A percentile compares a stretch with the other conserved stretches of the same genome.
Evolutionary conservation across 1,284 basidiomycete genomes (phyloP).

Genomic region (Golubevia pallescens): DNA sequence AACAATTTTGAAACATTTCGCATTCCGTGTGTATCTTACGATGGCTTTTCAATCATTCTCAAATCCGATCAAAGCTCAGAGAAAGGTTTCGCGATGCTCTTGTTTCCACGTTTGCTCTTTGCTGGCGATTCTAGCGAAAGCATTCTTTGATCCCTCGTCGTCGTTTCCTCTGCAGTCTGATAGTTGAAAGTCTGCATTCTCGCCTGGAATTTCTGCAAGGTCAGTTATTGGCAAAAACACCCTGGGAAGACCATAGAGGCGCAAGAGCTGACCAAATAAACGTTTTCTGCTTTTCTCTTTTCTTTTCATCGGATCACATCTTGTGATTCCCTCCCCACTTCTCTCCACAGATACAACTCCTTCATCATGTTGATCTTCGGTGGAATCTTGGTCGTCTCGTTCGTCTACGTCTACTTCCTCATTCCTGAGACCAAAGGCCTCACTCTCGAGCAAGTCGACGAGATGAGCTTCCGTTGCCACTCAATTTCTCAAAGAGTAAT

Average conservation of each 20-base stretch:
- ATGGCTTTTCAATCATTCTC: too few relatives aligned
- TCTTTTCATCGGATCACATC: background rate
- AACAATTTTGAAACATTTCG: too few relatives aligned
- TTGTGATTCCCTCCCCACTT: background rate
- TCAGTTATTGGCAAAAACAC: too few relatives aligned
- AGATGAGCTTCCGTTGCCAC: conserved; percentile 8
- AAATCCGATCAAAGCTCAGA: too few relatives aligned
- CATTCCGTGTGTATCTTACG: too few relatives aligned
- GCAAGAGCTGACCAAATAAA: conserved; percentile 20
- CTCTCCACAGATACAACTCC: conserved; percentile 20
- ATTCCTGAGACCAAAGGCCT: conserved; percentile 47
- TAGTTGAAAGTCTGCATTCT: conserved; percentile 19
- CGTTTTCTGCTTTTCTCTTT: conserved; percentile 16
- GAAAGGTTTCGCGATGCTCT: too few relatives aligned
- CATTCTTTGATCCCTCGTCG: too few relatives aligned
- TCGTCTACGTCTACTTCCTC: conserved; percentile 38
- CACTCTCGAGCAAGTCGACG: conserved; percentile 49
- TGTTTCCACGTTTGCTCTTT: too few relatives aligned
- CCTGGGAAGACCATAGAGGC: background rate
- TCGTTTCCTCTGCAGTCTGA: too few relatives aligned
- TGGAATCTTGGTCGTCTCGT: conserved; percentile 31
- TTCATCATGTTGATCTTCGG: conserved; percentile 62
- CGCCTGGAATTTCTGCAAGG: background rate
- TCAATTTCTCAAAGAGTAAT: too few relatives aligned
- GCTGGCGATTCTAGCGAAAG: too few relatives aligned